Conservation (phyloP, 768 basidiomycete species). For the Trametes cingulata region DNA sequence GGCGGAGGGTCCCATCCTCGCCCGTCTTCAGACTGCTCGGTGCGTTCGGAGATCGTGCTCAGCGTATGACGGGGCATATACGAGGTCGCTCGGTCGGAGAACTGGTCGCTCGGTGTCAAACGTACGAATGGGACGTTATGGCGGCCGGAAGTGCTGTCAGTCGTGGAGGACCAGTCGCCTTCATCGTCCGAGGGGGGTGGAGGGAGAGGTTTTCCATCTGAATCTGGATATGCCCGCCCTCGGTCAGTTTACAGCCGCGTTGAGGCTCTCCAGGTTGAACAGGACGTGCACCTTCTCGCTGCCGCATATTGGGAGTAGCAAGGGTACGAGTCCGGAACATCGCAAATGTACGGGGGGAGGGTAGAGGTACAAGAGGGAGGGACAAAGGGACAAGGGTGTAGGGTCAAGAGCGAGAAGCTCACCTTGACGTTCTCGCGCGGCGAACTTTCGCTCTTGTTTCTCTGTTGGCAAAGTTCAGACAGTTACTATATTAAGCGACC, state of each 20-base stretch:
- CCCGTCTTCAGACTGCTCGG: slow-evolving; percentile 54
- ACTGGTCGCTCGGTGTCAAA: slow-evolving; percentile 20
- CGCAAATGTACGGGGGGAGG: background rate
- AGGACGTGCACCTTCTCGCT: slow-evolving; percentile 32
- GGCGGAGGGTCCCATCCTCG: slow-evolving; percentile 15
- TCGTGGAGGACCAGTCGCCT: slow-evolving; percentile 9
- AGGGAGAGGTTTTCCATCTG: slow-evolving; percentile 28
- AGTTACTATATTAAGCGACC: background rate
- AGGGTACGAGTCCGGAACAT: slow-evolving; percentile 1
- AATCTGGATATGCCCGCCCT: slow-evolving; percentile 3
- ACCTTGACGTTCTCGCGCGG: slow-evolving; percentile 83
- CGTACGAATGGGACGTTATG: slow-evolving; percentile 27
- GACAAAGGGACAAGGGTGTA: slow-evolving; percentile 27
- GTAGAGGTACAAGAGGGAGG: slow-evolving; percentile 15
- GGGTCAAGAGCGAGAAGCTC: slow-evolving; percentile 48
- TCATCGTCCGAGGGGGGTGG: slow-evolving; percentile 22
- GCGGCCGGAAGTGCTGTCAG: slow-evolving; percentile 17
- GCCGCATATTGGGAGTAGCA: slow-evolving; percentile 16
- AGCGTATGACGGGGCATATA: slow-evolving; percentile 35
- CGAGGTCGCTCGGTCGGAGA: slow-evolving; percentile 19
- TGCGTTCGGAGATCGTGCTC: slow-evolving; percentile 67
- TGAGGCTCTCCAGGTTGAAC: slow-evolving; percentile 7
- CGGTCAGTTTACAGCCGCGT: background rate
- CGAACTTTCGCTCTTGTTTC: slow-evolving; percentile 62
- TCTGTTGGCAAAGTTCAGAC: slow-evolving; percentile 42